Evolutionary conservation across 2,329 filamentous ascomycete genomes (phyloP).

Genomic region (Epicoccum sorghinum): DNA sequence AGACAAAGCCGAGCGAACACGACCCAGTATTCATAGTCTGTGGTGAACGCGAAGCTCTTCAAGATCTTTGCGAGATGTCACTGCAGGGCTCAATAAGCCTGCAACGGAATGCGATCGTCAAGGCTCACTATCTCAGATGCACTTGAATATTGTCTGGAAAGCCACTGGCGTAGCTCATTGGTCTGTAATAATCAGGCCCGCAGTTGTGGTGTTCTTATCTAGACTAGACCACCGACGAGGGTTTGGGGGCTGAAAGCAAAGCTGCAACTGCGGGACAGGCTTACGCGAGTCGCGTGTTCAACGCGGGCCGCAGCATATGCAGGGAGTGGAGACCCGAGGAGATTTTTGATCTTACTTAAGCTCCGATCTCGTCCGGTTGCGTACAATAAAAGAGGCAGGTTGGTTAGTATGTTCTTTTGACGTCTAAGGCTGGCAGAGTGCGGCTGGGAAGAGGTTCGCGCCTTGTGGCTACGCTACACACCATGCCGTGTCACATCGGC

Average conservation of each 20-base stretch:
- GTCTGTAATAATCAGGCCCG: constrained; percentile 2
- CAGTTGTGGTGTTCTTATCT: constrained; percentile 2
- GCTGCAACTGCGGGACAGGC: no score
- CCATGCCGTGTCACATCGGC: no score
- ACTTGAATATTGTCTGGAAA: background rate
- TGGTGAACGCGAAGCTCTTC: background rate
- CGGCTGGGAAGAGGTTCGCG: no score
- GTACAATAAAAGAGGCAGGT: background rate
- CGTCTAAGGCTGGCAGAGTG: no score
- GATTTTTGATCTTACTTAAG: no score
- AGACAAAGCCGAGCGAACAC: no score
- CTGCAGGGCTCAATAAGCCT: background rate
- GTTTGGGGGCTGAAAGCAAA: constrained; percentile 13
- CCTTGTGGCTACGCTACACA: no score
- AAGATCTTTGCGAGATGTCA: background rate
- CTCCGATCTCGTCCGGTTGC: no score
- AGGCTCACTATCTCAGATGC: constrained; percentile 1
- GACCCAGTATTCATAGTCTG: no score
- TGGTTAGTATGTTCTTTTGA: no score
- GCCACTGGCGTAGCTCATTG: constrained; percentile 4
- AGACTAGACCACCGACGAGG: constrained; percentile 3
- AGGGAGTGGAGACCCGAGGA: background rate
- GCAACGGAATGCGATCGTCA: background rate
- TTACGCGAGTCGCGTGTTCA: background rate
- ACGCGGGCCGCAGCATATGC: constrained; percentile 1